Conservation (phyloP, 2,329 filamentous ascomycete species). For the Fusarium sp. region DNA sequence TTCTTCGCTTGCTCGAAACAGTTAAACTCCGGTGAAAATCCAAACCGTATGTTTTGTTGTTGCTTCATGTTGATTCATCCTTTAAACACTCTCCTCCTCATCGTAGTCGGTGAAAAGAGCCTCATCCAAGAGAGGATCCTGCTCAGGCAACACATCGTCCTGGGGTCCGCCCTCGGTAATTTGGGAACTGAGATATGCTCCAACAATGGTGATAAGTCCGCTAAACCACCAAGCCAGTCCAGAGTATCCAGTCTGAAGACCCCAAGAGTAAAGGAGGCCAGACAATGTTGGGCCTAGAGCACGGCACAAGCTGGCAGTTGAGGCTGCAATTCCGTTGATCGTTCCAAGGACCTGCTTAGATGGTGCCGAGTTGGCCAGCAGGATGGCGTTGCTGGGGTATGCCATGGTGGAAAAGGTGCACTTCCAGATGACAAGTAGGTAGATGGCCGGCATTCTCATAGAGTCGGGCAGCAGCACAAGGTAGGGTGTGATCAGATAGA, state of each 20-base stretch:
- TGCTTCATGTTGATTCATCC: background rate
- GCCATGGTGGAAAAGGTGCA: constrained; percentile 91
- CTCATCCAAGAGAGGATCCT: constrained; percentile 49
- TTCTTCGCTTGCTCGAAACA: constrained; percentile 31
- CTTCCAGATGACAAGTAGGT: constrained; percentile 84
- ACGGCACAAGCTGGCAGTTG: constrained; percentile 86
- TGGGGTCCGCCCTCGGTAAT: constrained; percentile 72
- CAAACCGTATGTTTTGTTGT: constrained; percentile 18
- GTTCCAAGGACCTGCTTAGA: constrained; percentile 86
- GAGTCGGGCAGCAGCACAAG: constrained; percentile 81
- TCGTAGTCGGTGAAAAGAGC: constrained; percentile 45
- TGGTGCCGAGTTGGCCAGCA: constrained; percentile 88
- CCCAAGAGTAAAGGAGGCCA: constrained; percentile 83
- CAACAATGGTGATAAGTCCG: constrained; percentile 77
- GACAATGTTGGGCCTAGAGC: constrained; percentile 90
- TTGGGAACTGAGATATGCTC: constrained; percentile 77
- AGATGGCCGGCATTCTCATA: constrained; percentile 78
- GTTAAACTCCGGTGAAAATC: constrained; percentile 33
- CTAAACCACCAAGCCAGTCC: constrained; percentile 95
- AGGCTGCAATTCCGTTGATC: constrained; percentile 92
- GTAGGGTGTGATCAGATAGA: constrained; percentile 91
- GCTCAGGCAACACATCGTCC: constrained; percentile 53
- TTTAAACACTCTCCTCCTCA: constrained; percentile 46
- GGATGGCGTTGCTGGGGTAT: constrained; percentile 89
- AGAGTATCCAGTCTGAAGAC: constrained; percentile 82